Base-by-base conservation (phyloP, 2,329 filamentous ascomycete genomes). In the Acarospora socialis region DNA sequence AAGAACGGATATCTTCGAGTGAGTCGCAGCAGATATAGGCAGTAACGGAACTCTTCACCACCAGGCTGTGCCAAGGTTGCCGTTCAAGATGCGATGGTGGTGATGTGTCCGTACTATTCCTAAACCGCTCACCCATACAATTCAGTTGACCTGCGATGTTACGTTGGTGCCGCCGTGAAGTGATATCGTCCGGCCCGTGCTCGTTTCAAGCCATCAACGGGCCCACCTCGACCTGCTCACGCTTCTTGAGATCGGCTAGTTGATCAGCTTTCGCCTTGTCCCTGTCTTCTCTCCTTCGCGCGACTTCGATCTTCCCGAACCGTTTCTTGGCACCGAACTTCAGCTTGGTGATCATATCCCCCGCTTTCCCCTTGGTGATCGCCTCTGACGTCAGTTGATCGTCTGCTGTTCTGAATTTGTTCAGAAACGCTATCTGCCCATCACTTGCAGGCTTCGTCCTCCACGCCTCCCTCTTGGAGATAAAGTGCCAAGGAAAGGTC, bases 301-400 rank as follows among this genome's bases (percentile, higher is more conserved):
- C 58, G 57, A 60, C 46, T 67, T 63, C 35, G 70, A 55, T 20
- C 47, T 61, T 16, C 63, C 59, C 49, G 68, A 83, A 58, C 58
- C 71, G 40, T 56, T 80, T 53, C 62, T 70, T 63, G 1, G 81
- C 82, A 1, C 87, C 87, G 50, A 90, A 80, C 52, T 78, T 87
- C 39, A 93, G 50, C 54, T 92, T 92, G 5, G 82, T 92, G 42
- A 95, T 92, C 78, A 92, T 86, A 51, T 94, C 86, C 4, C 68
- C 68, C 4, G 84, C 86, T 49, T 73, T 73, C 5, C 87, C 87
- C 48, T 86, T 90, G 9, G 70, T 84, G 36, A 92, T 46, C 17
- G 74, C 66, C 0, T 58, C 56, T 0, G 55, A 44, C 2, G 58
- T 65, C 30, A 92, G 52, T 51, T 90, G 73, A 3, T 66, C 68